Percentiles rank a stretch among this genome's conserved stretches.
These are phyloP conservation scores for Poronia punctata DNA, from an alignment of 495 filamentous ascomycete genomes.

Conservation along the genomic window DNA sequence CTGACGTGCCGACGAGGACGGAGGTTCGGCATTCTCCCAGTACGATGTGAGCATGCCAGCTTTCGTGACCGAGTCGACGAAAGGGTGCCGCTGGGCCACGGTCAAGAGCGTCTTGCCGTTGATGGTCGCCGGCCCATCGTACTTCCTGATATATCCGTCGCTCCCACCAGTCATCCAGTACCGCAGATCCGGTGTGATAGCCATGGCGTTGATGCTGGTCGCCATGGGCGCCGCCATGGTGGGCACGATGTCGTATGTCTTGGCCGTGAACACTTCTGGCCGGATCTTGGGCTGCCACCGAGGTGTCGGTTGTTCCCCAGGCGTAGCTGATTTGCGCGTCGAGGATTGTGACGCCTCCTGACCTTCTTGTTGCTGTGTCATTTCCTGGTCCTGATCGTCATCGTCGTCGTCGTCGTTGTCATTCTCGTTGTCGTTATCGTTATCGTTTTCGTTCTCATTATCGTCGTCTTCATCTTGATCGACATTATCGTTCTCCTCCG, in stretches of 20 bases:
- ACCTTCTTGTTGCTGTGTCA: conserved; percentile 20
- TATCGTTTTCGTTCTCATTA: conserved; percentile 54
- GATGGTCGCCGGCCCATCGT: conserved; percentile 89
- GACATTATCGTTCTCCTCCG: conserved; percentile 40
- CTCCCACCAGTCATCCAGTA: conserved; percentile 92
- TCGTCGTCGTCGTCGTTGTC: conserved; percentile 56
- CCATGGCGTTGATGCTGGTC: conserved; percentile 90
- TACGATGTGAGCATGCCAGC: conserved; percentile 89
- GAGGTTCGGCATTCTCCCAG: conserved; percentile 80
- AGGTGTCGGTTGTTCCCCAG: conserved; percentile 35
- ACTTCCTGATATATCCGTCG: conserved; percentile 92
- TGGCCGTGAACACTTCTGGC: conserved; percentile 74
- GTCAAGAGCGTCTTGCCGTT: conserved; percentile 93
- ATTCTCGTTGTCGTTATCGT: conserved; percentile 51
- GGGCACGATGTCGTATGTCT: conserved; percentile 89
- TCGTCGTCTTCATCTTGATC: conserved; percentile 50
- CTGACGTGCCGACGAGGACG: conserved; percentile 30
- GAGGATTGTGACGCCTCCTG: conserved; percentile 10
- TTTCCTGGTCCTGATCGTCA: conserved; percentile 39
- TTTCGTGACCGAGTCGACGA: conserved; percentile 94
- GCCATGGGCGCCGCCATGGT: conserved; percentile 94
- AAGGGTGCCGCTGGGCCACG: conserved; percentile 92
- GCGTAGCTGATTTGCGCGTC: conserved; percentile 42
- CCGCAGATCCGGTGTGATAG: conserved; percentile 87
- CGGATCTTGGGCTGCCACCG: conserved; percentile 58